phyloP scores from a whole-genome alignment of 2,329 filamentous ascomycete genomes.

The Neofusicoccum laricinum region DNA sequence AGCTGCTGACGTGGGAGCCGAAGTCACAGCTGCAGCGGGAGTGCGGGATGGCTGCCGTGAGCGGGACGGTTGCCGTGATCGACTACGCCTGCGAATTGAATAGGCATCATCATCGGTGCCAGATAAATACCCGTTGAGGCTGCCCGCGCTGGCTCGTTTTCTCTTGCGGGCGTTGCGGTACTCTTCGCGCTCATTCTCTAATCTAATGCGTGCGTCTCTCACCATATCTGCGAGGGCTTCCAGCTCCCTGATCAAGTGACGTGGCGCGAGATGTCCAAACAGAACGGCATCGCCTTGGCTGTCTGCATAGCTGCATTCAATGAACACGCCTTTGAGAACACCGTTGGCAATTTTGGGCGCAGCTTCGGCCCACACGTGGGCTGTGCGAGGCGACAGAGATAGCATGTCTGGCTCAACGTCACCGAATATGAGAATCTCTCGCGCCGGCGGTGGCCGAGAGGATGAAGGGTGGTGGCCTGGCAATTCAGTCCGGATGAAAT shows the following conservation, averaged over 20 bases:
- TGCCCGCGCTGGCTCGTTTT: slow-evolving; percentile 51
- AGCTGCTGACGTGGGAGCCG: not conserved
- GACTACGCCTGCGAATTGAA: not conserved
- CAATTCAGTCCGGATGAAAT: slow-evolving; percentile 77
- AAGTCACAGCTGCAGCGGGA: not conserved
- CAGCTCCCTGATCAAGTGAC: slow-evolving; percentile 78
- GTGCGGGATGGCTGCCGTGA: not conserved
- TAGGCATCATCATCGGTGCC: slow-evolving; percentile 9
- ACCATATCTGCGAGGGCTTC: slow-evolving; percentile 69
- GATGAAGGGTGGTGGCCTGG: slow-evolving; percentile 18
- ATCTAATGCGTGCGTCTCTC: slow-evolving; percentile 43
- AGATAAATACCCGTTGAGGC: slow-evolving; percentile 20
- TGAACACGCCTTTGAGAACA: slow-evolving; percentile 76
- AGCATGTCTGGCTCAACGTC: slow-evolving; percentile 92
- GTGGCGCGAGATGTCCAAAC: slow-evolving; percentile 85
- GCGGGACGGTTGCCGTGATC: not conserved
- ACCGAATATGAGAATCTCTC: slow-evolving; percentile 87
- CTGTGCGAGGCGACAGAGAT: slow-evolving; percentile 76
- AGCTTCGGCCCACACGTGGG: slow-evolving; percentile 81
- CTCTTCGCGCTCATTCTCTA: slow-evolving; percentile 32
- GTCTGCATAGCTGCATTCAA: slow-evolving; percentile 93
- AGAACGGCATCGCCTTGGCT: slow-evolving; percentile 71
- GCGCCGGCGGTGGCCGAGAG: slow-evolving; percentile 27
- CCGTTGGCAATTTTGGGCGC: slow-evolving; percentile 78
- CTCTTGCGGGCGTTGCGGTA: slow-evolving; percentile 55